Evolutionary conservation across 352 stramenopile species (phyloP).

Genomic region (Pseudoperonospora humuli): DNA sequence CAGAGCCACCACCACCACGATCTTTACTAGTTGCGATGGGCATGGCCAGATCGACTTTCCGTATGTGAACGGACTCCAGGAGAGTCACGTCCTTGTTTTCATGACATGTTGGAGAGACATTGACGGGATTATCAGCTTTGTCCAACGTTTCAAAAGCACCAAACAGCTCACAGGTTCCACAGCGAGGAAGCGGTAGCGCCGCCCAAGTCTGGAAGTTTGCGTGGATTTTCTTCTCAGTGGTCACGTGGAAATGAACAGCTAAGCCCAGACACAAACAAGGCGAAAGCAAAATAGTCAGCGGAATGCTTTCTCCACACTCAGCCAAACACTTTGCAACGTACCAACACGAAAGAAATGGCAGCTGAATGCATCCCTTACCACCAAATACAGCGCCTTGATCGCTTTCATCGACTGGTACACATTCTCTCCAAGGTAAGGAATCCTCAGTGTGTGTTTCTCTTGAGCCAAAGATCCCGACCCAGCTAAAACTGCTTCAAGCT

Average conservation of each 20-base stretch:
- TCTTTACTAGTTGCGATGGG: background rate
- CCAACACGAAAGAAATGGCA: conserved; percentile 56
- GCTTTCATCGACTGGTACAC: conserved; percentile 10
- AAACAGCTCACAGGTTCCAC: conserved; percentile 46
- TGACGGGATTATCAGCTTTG: background rate
- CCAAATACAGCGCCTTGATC: conserved; percentile 31
- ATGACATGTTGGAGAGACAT: conserved; percentile 15
- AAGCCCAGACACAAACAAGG: background rate
- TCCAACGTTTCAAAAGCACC: conserved; percentile 5
- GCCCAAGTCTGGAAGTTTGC: conserved; percentile 32
- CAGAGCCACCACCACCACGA: background rate
- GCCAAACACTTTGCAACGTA: conserved; percentile 19
- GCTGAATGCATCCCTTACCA: conserved; percentile 39
- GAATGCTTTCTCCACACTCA: background rate
- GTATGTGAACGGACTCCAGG: conserved; percentile 13
- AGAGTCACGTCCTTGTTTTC: conserved; percentile 27
- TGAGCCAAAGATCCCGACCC: background rate
- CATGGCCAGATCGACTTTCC: no score
- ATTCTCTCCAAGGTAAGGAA: conserved; percentile 14
- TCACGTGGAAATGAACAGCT: conserved; percentile 17
- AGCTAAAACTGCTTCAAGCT: conserved; percentile 7
- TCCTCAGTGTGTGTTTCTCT: conserved; percentile 8
- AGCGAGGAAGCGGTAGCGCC: conserved; percentile 37
- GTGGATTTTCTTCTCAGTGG: conserved; percentile 3
- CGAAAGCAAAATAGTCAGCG: conserved; percentile 1